Evolutionary conservation across 2,329 filamentous ascomycete species (phyloP).

Genomic region (Cordyceps militaris): DNA sequence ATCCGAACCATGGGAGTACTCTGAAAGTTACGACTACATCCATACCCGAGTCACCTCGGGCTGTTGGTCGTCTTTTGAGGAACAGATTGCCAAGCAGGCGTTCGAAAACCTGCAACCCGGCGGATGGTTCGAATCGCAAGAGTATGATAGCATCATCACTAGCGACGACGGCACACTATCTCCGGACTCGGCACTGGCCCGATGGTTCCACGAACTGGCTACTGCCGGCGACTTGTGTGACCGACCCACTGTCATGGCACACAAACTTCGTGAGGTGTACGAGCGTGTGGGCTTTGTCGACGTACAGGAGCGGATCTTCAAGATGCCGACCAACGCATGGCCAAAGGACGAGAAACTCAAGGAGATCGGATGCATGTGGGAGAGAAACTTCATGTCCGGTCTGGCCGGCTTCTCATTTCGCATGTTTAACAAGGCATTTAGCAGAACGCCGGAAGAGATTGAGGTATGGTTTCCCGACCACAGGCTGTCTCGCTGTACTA

Average conservation of each 20-base stretch:
- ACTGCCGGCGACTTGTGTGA: conserved; percentile 30
- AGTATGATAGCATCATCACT: conserved; percentile 30
- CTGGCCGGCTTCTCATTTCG: conserved; percentile 38
- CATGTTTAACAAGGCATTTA: conserved; percentile 34
- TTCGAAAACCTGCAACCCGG: conserved; percentile 43
- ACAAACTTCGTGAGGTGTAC: conserved; percentile 30
- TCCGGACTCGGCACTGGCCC: conserved; percentile 29
- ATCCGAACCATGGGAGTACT: conserved; percentile 43
- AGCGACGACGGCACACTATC: conserved; percentile 41
- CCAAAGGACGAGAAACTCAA: conserved; percentile 38
- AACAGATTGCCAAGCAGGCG: conserved; percentile 44
- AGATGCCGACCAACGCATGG: conserved; percentile 49
- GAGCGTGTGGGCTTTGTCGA: conserved; percentile 48
- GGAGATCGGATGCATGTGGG: conserved; percentile 39
- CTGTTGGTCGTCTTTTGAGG: conserved; percentile 42
- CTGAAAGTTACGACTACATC: conserved; percentile 49
- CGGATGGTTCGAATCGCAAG: conserved; percentile 50
- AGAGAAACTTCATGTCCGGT: conserved; percentile 35
- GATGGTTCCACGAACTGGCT: conserved; percentile 35
- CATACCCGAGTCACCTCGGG: conserved; percentile 44
- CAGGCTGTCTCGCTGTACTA: conserved; percentile 11
- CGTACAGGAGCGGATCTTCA: conserved; percentile 44
- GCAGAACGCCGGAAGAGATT: conserved; percentile 37
- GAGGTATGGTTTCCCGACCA: conserved; percentile 35
- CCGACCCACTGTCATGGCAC: conserved; percentile 31